A percentile compares a stretch with the other conserved stretches of the same genome.
phyloP scores from a whole-genome alignment of 768 basidiomycete species.

The Boletus fagicola region DNA sequence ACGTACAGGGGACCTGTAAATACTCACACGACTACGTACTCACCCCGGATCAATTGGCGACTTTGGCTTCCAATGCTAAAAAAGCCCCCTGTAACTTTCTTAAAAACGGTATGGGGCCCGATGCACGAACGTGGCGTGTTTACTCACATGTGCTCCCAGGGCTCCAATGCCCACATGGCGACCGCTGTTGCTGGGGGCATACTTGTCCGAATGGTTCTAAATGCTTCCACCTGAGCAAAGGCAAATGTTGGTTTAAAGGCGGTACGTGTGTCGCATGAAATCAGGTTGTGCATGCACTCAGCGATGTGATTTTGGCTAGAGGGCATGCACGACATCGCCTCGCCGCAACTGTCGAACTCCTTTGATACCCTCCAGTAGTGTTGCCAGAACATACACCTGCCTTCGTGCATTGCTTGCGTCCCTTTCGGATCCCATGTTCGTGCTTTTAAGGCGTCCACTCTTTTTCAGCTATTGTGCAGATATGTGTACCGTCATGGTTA shows the following conservation, averaged over 20 bases:
- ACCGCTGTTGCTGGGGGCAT: slow-evolving; percentile 81
- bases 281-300: slow-evolving; percentile 2
- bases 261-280: slow-evolving; percentile 33
- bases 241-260: slow-evolving; percentile 89
- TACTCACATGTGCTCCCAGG: slow-evolving; percentile 39
- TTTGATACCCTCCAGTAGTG: slow-evolving; percentile 22
- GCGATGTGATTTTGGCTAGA: slow-evolving; percentile 24
- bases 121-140: neutral
- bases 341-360: slow-evolving; percentile 12
- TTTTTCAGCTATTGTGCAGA: slow-evolving; percentile 19
- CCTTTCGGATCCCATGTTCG: slow-evolving; percentile 10
- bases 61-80: slow-evolving; percentile 74
- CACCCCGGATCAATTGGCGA: slow-evolving; percentile 66
- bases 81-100: slow-evolving; percentile 85
- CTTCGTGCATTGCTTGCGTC: slow-evolving; percentile 2
- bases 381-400: neutral
- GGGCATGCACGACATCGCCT: slow-evolving; percentile 39
- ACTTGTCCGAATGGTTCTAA: slow-evolving; percentile 75
- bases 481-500: slow-evolving; percentile 22
- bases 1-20: slow-evolving; percentile 61
- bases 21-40: slow-evolving; percentile 81
- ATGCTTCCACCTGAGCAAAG: slow-evolving; percentile 67
- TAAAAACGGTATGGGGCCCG: slow-evolving; percentile 57
- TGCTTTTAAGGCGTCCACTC: slow-evolving; percentile 28
- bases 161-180: slow-evolving; percentile 71